phyloP scores from a whole-genome alignment of 441 rosid genomes.

The Syzygium syzygioides region DNA sequence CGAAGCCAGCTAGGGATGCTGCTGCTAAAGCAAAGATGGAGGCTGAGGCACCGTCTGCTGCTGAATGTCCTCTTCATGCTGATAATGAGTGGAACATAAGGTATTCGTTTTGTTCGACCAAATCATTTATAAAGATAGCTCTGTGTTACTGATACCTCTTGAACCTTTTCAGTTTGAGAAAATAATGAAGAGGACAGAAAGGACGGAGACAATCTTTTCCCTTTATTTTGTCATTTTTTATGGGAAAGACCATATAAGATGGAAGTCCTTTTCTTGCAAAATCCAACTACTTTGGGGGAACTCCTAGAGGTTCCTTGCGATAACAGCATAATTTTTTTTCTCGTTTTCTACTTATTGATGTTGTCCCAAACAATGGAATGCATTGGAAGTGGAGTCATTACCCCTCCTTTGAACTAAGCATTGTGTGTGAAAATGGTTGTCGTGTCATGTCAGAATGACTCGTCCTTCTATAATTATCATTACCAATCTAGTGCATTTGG shows the following conservation, averaged over 20 bases:
- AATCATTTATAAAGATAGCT: background rate
- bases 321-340: background rate
- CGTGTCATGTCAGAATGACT: background rate
- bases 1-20: slow-evolving; percentile 86
- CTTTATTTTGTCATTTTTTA: background rate
- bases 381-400: background rate
- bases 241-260: background rate
- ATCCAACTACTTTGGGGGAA: background rate
- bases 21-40: slow-evolving; percentile 87
- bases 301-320: background rate
- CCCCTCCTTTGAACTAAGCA: background rate
- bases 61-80: slow-evolving; percentile 60
- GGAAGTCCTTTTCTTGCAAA: background rate
- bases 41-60: slow-evolving; percentile 41
- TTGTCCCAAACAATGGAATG: background rate
- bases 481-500: background rate
- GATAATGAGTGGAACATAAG: slow-evolving; percentile 98
- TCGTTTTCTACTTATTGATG: background rate
- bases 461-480: background rate
- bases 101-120: slow-evolving; percentile 14
- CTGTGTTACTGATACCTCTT: background rate
- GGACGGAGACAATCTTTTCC: background rate
- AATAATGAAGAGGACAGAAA: background rate
- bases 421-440: background rate
- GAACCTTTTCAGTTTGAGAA: background rate